Evolutionary conservation across 352 stramenopile species (phyloP), one percentile per base, ranked within the genome.

Genomic region (Lagenidium sp.): DNA sequence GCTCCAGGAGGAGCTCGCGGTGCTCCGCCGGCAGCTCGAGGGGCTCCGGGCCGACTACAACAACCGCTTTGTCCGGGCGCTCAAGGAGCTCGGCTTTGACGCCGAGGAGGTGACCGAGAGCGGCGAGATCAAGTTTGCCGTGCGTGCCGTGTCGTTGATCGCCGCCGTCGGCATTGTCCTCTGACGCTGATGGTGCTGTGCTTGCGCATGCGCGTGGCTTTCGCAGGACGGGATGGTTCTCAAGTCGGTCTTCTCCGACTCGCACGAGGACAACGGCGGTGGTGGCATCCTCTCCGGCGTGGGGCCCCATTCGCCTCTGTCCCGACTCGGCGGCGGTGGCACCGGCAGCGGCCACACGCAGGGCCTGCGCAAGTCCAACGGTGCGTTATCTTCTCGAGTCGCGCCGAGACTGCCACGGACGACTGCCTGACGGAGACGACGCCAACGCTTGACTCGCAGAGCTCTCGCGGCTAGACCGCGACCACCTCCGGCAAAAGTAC

Each of bases 61-160:
- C 47, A 67, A 79, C 23, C 71, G 69, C 4, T 86, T 93, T 42
- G 56, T 86, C 18, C 45, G 59, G 2, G 75, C 79, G 4, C 60
- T 93, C 12, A 81, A 82, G 13, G 75, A 85, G 23, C 63, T 93
- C 1, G 80, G 80, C 0, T 90, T 89, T 44, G 73, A 93, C 7
- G 80, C 75, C 6, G 73, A 88, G 37, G 77, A 86, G 38, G 72
- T 90, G 35, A 81, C 65, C 2, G 70, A 85, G 24, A 76, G 56
- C 12, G 77, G 80, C 23, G 77, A 93, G 50, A 84, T 93, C 47
- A 86, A 82, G 47, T 88, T 90, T 60, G 65, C 74, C 13, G 80
- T 89, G 54, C 15, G 63, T 48, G 26, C 6, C 47, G n/a, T n/a
- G n/a, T n/a, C n/a, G n/a, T n/a, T n/a, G n/a, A n/a, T n/a, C n/a